A percentile compares a stretch with the other conserved stretches of the same genome.
phyloP scores from a whole-genome alignment of 331 rosid genomes.

The Prunus yedoensis region DNA sequence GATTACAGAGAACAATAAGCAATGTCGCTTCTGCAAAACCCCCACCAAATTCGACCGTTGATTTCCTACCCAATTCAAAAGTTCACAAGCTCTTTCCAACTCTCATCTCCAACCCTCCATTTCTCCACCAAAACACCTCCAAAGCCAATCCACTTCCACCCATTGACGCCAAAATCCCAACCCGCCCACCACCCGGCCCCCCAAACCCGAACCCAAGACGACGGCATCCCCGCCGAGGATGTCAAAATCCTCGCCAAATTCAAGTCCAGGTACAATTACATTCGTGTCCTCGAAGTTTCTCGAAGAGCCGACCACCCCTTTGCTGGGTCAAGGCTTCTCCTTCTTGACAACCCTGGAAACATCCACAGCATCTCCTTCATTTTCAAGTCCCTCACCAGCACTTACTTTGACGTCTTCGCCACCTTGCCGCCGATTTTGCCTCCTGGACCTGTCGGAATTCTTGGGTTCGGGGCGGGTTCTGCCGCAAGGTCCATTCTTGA shows the following conservation, averaged over 20 bases:
- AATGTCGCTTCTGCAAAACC: conserved; percentile 27
- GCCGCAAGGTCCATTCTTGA: conserved; percentile 62
- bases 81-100: not conserved
- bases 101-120: conserved; percentile 7
- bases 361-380: conserved; percentile 85
- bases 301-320: conserved; percentile 80
- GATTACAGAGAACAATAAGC: not conserved
- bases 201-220: conserved; percentile 49
- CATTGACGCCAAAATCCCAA: conserved; percentile 36
- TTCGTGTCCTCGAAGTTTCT: conserved; percentile 82
- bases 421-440: conserved; percentile 75
- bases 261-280: conserved; percentile 74
- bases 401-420: conserved; percentile 86
- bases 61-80: conserved; percentile 16
- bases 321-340: conserved; percentile 84
- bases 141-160: conserved; percentile 10
- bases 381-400: conserved; percentile 57
- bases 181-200: conserved; percentile 19
- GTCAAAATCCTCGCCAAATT: conserved; percentile 62
- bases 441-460: conserved; percentile 70
- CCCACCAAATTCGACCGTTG: conserved; percentile 30
- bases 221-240: conserved; percentile 64
- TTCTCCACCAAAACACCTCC: conserved; percentile 13
- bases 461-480: conserved; percentile 90
- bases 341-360: conserved; percentile 82